A percentile compares a stretch with the other conserved stretches of the same genome.
These are phyloP conservation scores for Eucalyptus cloeziana DNA, from an alignment of 345 rosid species.

Conservation along the genomic window DNA sequence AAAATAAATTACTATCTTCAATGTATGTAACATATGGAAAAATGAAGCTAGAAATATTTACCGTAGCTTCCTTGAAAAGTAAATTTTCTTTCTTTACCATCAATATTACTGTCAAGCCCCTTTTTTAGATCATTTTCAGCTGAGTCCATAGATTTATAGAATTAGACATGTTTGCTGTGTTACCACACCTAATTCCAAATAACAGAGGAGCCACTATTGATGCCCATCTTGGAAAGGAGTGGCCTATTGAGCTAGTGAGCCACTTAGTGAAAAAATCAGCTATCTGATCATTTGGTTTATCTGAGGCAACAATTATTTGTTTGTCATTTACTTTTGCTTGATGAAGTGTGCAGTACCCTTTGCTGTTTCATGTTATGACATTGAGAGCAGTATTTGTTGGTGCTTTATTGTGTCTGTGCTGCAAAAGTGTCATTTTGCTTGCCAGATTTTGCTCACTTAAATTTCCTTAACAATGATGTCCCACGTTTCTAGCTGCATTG, in stretches of 20 bases:
- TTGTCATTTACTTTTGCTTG: not conserved
- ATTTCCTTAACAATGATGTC: not conserved
- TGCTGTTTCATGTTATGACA: not conserved
- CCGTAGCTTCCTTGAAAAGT: not conserved
- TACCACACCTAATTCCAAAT: not conserved
- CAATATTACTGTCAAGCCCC: not conserved
- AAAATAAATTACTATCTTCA: not conserved
- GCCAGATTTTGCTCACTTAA: not conserved
- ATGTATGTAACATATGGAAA: not conserved
- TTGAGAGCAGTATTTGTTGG: not conserved
- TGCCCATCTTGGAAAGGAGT: not conserved
- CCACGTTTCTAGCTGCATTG: not conserved
- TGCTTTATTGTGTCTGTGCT: not conserved
- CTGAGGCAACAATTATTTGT: not conserved
- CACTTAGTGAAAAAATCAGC: not conserved
- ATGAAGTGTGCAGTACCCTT: not conserved
- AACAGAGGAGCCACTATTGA: not conserved
- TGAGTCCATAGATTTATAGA: not conserved
- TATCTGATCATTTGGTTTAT: not conserved
- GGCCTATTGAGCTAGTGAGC: not conserved
- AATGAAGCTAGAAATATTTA: not conserved
- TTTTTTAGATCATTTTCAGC: not conserved
- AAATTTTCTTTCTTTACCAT: not conserved
- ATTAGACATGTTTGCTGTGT: not conserved
- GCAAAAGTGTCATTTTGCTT: not conserved